Conservation (phyloP, 2,329 filamentous ascomycete species). For the Monascus ruber region DNA sequence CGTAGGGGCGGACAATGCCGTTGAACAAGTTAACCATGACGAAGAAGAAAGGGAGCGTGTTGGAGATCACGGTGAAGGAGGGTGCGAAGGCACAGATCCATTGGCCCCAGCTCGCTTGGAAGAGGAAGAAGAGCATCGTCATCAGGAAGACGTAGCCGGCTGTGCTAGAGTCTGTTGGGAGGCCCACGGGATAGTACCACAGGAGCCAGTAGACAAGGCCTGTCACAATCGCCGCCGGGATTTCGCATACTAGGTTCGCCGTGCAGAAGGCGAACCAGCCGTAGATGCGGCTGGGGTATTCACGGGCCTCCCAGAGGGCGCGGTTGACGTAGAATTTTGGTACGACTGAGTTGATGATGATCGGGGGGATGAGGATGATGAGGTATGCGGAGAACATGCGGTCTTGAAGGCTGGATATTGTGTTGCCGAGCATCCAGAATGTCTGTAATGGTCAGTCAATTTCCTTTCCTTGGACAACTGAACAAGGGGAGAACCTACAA, state of each 20-base stretch:
- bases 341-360: slow-evolving; percentile 60
- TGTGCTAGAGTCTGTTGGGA: slow-evolving; percentile 52
- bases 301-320: slow-evolving; percentile 60
- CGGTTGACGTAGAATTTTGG: slow-evolving; percentile 70
- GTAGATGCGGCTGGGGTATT: slow-evolving; percentile 64
- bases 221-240: slow-evolving; percentile 56
- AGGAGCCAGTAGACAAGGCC: slow-evolving; percentile 58
- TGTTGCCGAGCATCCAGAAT: slow-evolving; percentile 58
- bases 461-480: neutral
- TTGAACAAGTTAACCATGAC: slow-evolving; percentile 68
- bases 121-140: slow-evolving; percentile 66
- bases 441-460: slow-evolving; percentile 30
- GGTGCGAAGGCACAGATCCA: slow-evolving; percentile 78
- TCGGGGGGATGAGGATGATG: slow-evolving; percentile 55
- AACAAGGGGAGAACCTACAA: slow-evolving; percentile 23
- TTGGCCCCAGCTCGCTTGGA: slow-evolving; percentile 65
- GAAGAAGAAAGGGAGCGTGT: slow-evolving; percentile 67
- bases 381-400: slow-evolving; percentile 65
- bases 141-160: slow-evolving; percentile 71
- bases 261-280: slow-evolving; percentile 67
- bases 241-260: slow-evolving; percentile 60
- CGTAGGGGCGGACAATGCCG: slow-evolving; percentile 61
- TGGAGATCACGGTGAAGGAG: slow-evolving; percentile 65
- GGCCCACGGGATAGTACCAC: slow-evolving; percentile 66
- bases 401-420: slow-evolving; percentile 59